A percentile compares a stretch with the other conserved stretches of the same genome.
Conservation (phyloP, 2,329 filamentous ascomycete species). For the Pseudocercospora musae region DNA sequence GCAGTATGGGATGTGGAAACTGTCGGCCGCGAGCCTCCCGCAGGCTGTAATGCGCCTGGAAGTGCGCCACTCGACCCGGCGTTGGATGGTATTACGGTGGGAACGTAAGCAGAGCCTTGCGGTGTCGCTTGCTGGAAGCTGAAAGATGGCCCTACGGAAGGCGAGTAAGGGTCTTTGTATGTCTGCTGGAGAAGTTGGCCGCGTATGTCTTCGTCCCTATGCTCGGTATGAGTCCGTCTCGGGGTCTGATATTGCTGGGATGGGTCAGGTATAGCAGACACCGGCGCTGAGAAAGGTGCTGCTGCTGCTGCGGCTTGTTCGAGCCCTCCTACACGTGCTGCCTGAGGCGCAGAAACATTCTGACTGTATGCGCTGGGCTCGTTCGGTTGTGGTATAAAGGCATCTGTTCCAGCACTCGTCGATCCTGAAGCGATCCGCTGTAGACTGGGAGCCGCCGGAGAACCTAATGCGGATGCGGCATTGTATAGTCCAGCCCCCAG, state of each 20-base stretch:
- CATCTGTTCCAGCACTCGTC: slow-evolving; percentile 45
- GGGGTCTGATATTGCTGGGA: slow-evolving; percentile 40
- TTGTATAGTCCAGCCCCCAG: slow-evolving; percentile 2
- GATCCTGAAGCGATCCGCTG: slow-evolving; percentile 31
- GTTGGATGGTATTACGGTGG: slow-evolving; percentile 26
- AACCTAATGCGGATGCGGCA: slow-evolving; percentile 2
- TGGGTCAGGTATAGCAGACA: slow-evolving; percentile 37
- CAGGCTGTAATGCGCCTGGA: slow-evolving; percentile 60
- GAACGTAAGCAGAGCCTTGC: slow-evolving; percentile 26
- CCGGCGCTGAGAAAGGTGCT: slow-evolving; percentile 20
- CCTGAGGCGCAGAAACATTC: slow-evolving; percentile 10
- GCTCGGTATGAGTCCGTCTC: slow-evolving; percentile 47
- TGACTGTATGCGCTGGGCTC: neutral
- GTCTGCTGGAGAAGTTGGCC: slow-evolving; percentile 44
- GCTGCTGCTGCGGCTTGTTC: slow-evolving; percentile 39
- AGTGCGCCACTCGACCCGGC: slow-evolving; percentile 41
- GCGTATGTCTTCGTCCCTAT: slow-evolving; percentile 52
- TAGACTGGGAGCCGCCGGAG: slow-evolving; percentile 6
- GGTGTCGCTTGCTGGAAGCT: slow-evolving; percentile 55
- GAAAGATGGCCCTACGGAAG: slow-evolving; percentile 53
- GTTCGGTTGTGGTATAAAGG: slow-evolving; percentile 36
- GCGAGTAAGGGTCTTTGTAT: slow-evolving; percentile 50
- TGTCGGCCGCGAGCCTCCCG: slow-evolving; percentile 50
- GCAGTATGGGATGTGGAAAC: slow-evolving; percentile 56
- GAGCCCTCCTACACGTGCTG: slow-evolving; percentile 29